Base-by-base conservation (phyloP, 2,329 filamentous ascomycete species). In the Sordariomycetes sp. region DNA sequence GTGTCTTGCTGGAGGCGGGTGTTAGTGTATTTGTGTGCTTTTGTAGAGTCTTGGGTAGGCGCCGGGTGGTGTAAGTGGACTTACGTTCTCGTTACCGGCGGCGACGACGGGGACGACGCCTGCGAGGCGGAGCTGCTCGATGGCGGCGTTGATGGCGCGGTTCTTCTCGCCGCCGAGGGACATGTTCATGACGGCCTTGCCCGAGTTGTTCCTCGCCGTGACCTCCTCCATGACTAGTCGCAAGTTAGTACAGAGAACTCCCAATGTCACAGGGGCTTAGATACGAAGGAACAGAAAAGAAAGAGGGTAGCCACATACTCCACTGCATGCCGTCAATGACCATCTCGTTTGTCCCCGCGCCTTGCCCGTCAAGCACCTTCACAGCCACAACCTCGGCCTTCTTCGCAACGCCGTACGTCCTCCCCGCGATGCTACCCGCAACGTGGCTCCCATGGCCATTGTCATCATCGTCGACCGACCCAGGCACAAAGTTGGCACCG, bases 381-480 rank as follows among this genome's bases (percentile, higher is more conserved):
- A 85, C 80, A 42, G 75, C 79, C 56, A 82, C 67, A 52, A 83
- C 68, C 57, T 71, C 69, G 58, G 74, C 75, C 57, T 76, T 76
- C 70, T 84, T 84, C 63, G 82, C 79, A 5, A 85, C 80, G 61
- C 83, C 83, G 59, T 80, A 85, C 2, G 78, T 84, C 56, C 70
- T 72, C 36, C 81, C 80, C 24, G 72, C 83, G 51, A 84, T 78
- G 17, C 81, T 86, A 25, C 81, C 83, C 10, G 81, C 76, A 28
- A 84, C 80, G 70, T 86, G 84, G 57, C 74, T 82, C 48, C 83
- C 83, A 67, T 86, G 83, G 13, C 82, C 82, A 63, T 84, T 80
- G 61, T 78, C 73, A 57, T 84, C 80, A 3, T 73, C 73, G 64
- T 81, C 65, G 69, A 74, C 42, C 45, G 68, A 65, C 55, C 64